Percentiles rank a stretch among this genome's conserved stretches.
phyloP scores from a whole-genome alignment of 164 flowering plant species.

The Stephania cephalantha region DNA sequence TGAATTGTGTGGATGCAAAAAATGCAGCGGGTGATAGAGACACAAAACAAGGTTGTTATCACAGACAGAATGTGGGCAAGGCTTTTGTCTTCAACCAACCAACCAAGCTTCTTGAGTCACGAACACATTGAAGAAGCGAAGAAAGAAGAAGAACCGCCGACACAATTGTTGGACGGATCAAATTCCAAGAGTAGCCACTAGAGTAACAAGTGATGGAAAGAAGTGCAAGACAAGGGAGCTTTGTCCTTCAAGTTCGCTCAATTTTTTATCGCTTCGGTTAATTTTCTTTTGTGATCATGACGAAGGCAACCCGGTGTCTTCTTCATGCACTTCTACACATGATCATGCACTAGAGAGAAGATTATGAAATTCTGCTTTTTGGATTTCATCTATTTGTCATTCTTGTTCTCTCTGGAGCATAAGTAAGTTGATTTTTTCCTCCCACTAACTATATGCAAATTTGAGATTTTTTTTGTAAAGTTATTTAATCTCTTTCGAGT shows the following conservation, averaged over 20 bases:
- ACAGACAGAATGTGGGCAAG: conserved; percentile 75
- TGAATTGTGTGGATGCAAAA: neutral
- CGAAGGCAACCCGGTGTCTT: neutral
- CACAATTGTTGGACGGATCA: conserved; percentile 3
- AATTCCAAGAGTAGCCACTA: neutral
- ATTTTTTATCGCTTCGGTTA: neutral
- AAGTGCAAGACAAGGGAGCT: neutral
- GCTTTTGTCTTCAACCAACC: conserved; percentile 56
- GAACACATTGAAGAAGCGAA: conserved; percentile 16
- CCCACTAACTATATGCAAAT: neutral
- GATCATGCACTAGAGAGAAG: neutral
- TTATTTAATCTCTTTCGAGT: neutral
- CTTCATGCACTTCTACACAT: neutral
- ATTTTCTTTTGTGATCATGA: no score
- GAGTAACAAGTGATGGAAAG: neutral
- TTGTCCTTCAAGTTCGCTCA: neutral
- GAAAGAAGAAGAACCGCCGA: conserved; percentile 15
- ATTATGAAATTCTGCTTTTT: neutral
- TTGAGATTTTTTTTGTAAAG: neutral
- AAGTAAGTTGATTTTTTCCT: neutral
- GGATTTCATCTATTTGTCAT: neutral
- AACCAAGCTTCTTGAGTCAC: conserved; percentile 47
- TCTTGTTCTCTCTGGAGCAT: neutral
- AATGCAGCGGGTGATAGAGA: conserved; percentile 50
- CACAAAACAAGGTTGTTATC: conserved; percentile 41